Base-by-base conservation (phyloP, 768 basidiomycete species). In the Lentinus tigrinus region DNA sequence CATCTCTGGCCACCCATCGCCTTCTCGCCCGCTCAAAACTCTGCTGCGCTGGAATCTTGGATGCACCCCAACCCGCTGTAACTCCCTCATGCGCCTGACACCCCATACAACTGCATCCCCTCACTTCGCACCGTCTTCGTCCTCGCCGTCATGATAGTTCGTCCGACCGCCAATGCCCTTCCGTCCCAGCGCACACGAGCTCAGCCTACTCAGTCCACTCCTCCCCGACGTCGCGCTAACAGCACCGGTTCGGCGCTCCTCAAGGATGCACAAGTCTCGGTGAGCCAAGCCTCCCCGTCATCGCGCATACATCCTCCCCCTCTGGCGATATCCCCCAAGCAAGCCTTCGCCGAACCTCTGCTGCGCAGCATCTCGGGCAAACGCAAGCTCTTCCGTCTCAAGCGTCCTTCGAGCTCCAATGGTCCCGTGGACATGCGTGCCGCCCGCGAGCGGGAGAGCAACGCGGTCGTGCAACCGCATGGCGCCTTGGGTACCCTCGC, bases 351-450 rank as follows among this genome's bases (percentile, higher is more conserved):
- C 1, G 43, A 56, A 14, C 23, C 58, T 27, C 42, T 52, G 51
- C 42, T 54, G 8, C 57, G 54, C 52, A 47, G 60, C 40, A 34
- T 42, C 24, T 54, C 56, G 11, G 58, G 54, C 49, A 62, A 60
- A 39, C 63, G 62, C n/a, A 62, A 52, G 47, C 36, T 60, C 27
- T 58, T 64, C 42, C 65, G 63, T 23, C 56, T 66, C 34, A 63
- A 59, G 43, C 63, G 66, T 16, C 63, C 63, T 36, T 59, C 61
- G 17, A 56, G 59, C 56, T 58, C 66, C 47, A 57, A 46, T 27
- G 34, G 58, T n/a, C n/a, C n/a, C n/a, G n/a, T n/a, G 21, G 58
- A 59, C 19, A 52, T 56, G 49, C 47, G 43, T 14, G 19, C 40
- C 11, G 10, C 14, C 4, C 44, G 39, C 38, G 51, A 17, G 23